These are phyloP conservation scores for Suhomyces ambrosiae DNA, from an alignment of 1,139 yeast genomes.

Conservation along the genomic window DNA sequence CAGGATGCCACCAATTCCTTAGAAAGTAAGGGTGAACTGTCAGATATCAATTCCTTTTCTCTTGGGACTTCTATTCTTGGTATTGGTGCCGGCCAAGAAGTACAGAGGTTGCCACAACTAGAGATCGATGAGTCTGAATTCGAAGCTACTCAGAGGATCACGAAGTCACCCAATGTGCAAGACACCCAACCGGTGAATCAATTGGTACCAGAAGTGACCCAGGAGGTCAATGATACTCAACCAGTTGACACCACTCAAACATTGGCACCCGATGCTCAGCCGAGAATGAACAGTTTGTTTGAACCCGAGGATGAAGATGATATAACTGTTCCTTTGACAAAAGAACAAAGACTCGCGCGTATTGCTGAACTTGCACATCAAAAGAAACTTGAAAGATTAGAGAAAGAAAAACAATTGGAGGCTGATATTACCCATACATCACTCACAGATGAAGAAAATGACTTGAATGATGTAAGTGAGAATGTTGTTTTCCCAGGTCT, in stretches of 20 bases:
- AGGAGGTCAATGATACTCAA: constrained; percentile 2
- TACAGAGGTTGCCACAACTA: constrained; percentile 31
- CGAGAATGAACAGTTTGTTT: constrained; percentile 1
- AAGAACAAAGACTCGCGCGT: constrained; percentile 25
- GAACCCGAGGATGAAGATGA: constrained; percentile 13
- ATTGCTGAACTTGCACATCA: constrained; percentile 27
- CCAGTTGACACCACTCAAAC: constrained; percentile 5
- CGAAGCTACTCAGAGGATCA: background rate
- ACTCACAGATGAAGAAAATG: constrained; percentile 47
- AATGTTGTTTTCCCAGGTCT: constrained; percentile 20
- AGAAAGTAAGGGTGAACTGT: constrained; percentile 4
- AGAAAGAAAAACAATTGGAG: constrained; percentile 27
- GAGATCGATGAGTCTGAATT: constrained; percentile 31
- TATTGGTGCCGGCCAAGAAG: constrained; percentile 11
- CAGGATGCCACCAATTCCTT: constrained; percentile 5
- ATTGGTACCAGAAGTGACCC: background rate
- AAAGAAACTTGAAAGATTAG: constrained; percentile 26
- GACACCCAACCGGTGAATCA: constrained; percentile 6
- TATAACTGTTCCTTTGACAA: constrained; percentile 14
- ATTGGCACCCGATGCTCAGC: constrained; percentile 6
- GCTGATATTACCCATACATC: constrained; percentile 39
- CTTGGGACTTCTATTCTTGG: constrained; percentile 18
- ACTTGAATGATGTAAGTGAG: constrained; percentile 28
- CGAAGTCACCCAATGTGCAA: no score
- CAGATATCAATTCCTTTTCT: constrained; percentile 5